A percentile compares a stretch with the other conserved stretches of the same genome.
Conservation (phyloP, 2,329 filamentous ascomycete species). For the Fusarium pininemorale region DNA sequence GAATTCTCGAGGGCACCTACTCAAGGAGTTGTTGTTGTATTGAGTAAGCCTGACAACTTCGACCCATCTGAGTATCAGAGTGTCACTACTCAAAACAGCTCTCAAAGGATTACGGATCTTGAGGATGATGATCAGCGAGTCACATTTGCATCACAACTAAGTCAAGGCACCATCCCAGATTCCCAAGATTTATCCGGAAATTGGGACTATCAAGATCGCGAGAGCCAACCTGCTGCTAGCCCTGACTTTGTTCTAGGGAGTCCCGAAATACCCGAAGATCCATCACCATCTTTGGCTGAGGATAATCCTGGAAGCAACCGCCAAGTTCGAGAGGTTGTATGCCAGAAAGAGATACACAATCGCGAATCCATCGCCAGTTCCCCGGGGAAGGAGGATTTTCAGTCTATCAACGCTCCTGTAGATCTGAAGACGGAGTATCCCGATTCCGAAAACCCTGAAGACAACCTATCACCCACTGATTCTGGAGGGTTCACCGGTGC, state of each 20-base stretch:
- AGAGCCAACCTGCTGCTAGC: neutral
- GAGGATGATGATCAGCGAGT: constrained; percentile 49
- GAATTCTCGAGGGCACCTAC: constrained; percentile 7
- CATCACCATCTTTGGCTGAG: neutral
- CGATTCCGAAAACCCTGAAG: neutral
- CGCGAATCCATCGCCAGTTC: neutral
- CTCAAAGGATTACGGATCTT: constrained; percentile 45
- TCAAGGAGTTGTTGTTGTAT: constrained; percentile 42
- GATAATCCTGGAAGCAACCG: neutral
- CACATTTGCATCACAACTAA: constrained; percentile 45
- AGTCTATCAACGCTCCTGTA: neutral
- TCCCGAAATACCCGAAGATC: neutral
- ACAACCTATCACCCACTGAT: neutral
- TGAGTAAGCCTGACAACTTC: constrained; percentile 45
- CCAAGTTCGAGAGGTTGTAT: neutral
- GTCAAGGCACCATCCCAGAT: constrained; percentile 54
- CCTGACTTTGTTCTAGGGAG: neutral
- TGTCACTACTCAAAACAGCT: constrained; percentile 44
- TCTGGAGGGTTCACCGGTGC: neutral
- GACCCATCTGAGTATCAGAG: constrained; percentile 50
- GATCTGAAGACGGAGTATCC: neutral
- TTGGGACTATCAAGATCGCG: constrained; percentile 25
- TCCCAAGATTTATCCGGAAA: constrained; percentile 52
- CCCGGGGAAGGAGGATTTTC: neutral
- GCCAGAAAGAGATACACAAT: neutral